Evolutionary conservation across 1,284 basidiomycete genomes (phyloP).

Genomic region (Marasmius fiardii): DNA sequence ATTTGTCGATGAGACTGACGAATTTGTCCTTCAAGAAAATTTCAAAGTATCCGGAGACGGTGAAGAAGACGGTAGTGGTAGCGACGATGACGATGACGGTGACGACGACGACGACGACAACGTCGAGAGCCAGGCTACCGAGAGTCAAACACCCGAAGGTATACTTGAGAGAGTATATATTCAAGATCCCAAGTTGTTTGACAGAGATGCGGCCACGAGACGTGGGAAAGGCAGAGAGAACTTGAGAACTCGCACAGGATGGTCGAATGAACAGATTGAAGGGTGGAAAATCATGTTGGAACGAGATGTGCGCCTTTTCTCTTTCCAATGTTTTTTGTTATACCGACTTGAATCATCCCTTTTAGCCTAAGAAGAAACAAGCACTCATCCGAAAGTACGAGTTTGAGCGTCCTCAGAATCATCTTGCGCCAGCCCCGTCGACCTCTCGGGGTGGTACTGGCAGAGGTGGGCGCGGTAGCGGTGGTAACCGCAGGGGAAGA

Average conservation of each 20-base stretch:
- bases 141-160: slow-evolving; percentile 45
- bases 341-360: neutral
- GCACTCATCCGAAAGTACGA: slow-evolving; percentile 70
- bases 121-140: slow-evolving; percentile 22
- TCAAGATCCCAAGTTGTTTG: slow-evolving; percentile 68
- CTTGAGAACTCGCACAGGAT: slow-evolving; percentile 68
- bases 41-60: slow-evolving; percentile 57
- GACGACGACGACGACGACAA: slow-evolving; percentile 28
- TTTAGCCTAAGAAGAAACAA: slow-evolving; percentile 66
- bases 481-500: slow-evolving; percentile 27
- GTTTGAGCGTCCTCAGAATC: slow-evolving; percentile 23
- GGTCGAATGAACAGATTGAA: slow-evolving; percentile 80
- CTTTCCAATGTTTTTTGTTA: slow-evolving; percentile 2
- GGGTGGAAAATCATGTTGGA: slow-evolving; percentile 89
- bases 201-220: slow-evolving; percentile 70
- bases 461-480: slow-evolving; percentile 20
- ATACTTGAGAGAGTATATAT: slow-evolving; percentile 77
- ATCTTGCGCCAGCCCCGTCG: slow-evolving; percentile 3
- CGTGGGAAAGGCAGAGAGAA: slow-evolving; percentile 62
- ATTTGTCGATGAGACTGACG: slow-evolving; percentile 8
- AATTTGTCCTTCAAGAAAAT: slow-evolving; percentile 23
- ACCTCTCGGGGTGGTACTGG: slow-evolving; percentile 7
- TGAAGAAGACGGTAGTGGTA: slow-evolving; percentile 50
- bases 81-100: slow-evolving; percentile 38
- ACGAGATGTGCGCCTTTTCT: slow-evolving; percentile 57